These are phyloP conservation scores for Pseudomassariella vexata DNA, from an alignment of 2,329 filamentous ascomycete species.

Conservation along the genomic window DNA sequence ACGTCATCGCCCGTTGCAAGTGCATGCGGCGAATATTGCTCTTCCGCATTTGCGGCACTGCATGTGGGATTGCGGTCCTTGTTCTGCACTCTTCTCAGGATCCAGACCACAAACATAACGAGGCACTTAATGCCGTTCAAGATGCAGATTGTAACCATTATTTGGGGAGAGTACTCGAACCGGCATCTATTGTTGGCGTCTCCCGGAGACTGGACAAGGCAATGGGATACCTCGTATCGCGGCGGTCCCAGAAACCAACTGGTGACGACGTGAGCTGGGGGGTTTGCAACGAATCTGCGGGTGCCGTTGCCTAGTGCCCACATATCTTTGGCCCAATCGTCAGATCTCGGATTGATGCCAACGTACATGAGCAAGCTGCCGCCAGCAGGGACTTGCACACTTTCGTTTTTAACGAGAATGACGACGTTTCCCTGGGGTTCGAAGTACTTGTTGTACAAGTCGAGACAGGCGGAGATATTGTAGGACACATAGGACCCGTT, in stretches of 20 bases:
- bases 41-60: not conserved
- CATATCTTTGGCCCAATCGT: constrained; percentile 20
- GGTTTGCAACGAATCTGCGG: not conserved
- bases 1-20: constrained; percentile 2
- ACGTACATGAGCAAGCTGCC: constrained; percentile 15
- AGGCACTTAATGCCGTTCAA: constrained; percentile 16
- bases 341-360: constrained; percentile 10
- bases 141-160: constrained; percentile 11
- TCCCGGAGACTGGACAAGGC: constrained; percentile 15
- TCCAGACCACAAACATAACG: constrained; percentile 14
- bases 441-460: constrained; percentile 14
- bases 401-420: constrained; percentile 12
- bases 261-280: constrained; percentile 8
- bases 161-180: constrained; percentile 17
- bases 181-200: constrained; percentile 10
- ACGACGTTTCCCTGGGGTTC: constrained; percentile 12
- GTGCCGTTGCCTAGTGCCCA: constrained; percentile 19
- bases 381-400: not conserved
- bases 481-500: constrained; percentile 6
- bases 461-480: constrained; percentile 12
- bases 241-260: constrained; percentile 14
- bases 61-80: no score
- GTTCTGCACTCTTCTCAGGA: constrained; percentile 8
- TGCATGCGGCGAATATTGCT: constrained; percentile 2
- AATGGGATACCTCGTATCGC: constrained; percentile 16